Evolutionary conservation across 2,329 filamentous ascomycete species (phyloP), one percentile per base, ranked within the genome.

Genomic region (Talaromyces verruculosus): DNA sequence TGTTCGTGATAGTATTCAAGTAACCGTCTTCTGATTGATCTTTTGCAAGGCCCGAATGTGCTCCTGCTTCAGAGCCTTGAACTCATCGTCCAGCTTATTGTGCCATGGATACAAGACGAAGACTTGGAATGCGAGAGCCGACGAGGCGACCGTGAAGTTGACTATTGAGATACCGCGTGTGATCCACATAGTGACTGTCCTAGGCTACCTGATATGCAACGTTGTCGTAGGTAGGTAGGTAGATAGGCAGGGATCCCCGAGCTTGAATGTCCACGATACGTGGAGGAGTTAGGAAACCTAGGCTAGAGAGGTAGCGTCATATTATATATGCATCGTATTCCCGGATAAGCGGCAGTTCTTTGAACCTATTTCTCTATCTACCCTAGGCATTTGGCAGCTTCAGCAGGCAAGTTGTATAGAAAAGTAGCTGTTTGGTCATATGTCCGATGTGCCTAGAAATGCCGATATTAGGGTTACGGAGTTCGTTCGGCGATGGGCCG

Each of bases 51-150:
- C 64, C 6, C 69, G 72, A 4, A 80, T 67, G 65, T 89, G 86
- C 69, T 89, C 87, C 65, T 81, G 81, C 72, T 85, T 87, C 28
- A 89, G 77, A 11, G 81, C 78, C 64, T 85, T 80, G 71, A 90
- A 89, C 67, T 86, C 84, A 22, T 84, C 82, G 68, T 89, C 86
- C 6, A 91, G 79, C 72, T 88, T 81, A 71, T 89, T 84, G 76
- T 90, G 88, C 88, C 88, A 90, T 1, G 88, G 88, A 75, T 90
- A 90, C 11, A 91, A 80, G 45, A 91, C 88, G 70, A 87, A 88
- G 60, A 90, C 86, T 76, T 90, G 88, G 75, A 91, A 91, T 41
- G 80, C 81, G 39, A 91, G 81, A 0, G 88, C 88, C 3, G 87
- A 89, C 35, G 83, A 84, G 63, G 87, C 88, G 67, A 91, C 86